Evolutionary conservation across 176 grass and related monocot species (phyloP).

Genomic region (Musa itinerans): DNA sequence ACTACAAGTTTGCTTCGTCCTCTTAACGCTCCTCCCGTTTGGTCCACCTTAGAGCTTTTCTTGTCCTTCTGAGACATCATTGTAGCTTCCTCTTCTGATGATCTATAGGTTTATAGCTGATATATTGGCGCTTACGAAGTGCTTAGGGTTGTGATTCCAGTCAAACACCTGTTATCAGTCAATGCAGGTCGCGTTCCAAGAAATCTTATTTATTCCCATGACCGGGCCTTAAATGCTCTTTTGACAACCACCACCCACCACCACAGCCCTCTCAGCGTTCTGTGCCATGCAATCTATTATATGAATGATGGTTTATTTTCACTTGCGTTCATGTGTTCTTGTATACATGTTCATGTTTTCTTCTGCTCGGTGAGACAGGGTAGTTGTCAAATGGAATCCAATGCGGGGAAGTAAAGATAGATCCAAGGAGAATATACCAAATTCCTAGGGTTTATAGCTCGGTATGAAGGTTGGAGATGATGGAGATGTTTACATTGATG

Average conservation of each 20-base stretch:
- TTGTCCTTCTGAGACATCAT: too few species aligned
- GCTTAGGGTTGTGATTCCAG: neutral
- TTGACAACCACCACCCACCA: neutral
- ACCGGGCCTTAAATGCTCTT: neutral
- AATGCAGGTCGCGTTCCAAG: neutral
- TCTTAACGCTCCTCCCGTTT: neutral
- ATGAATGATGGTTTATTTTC: neutral
- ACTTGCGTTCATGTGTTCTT: neutral
- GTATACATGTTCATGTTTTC: neutral
- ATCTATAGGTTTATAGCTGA: too few species aligned
- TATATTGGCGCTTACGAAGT: neutral
- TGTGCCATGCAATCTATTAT: neutral
- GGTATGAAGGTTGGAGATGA: too few species aligned
- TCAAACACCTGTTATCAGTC: neutral
- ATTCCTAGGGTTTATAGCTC: neutral
- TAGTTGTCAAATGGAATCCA: too few species aligned
- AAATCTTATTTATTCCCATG: conserved; percentile 3
- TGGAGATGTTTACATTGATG: too few species aligned
- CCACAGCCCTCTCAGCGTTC: neutral
- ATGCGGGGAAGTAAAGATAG: neutral
- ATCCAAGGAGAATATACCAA: neutral
- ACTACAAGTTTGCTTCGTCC: conserved; percentile 88
- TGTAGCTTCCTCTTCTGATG: too few species aligned
- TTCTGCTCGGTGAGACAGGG: neutral
- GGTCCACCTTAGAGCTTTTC: too few species aligned